phyloP scores from a whole-genome alignment of 2,329 filamentous ascomycete species.

The Coniochaeta sp. region DNA sequence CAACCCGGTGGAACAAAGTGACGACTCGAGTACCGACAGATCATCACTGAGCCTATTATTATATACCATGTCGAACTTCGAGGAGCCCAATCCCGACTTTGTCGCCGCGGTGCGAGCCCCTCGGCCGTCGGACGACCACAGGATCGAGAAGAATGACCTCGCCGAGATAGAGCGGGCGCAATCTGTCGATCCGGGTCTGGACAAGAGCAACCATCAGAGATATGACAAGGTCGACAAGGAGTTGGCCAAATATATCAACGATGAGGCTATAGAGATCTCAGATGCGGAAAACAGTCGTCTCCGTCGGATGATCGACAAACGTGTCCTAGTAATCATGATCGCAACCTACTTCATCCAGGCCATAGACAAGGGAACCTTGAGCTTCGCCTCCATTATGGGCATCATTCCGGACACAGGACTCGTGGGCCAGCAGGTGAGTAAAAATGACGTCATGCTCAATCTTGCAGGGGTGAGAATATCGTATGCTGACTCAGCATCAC shows the following conservation, averaged over 20 bases:
- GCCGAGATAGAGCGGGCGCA: slow-evolving; percentile 7
- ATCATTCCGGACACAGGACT: slow-evolving; percentile 44
- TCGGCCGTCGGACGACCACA: background rate
- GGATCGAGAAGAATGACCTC: slow-evolving; percentile 1
- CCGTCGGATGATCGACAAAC: slow-evolving; percentile 56
- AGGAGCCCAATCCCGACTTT: slow-evolving; percentile 3
- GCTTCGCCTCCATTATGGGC: slow-evolving; percentile 58
- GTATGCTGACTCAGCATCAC: background rate
- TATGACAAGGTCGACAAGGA: slow-evolving; percentile 54
- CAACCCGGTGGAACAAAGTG: background rate
- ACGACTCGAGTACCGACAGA: background rate
- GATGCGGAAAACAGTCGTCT: slow-evolving; percentile 53
- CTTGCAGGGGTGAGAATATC: background rate
- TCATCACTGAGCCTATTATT: background rate
- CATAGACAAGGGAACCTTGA: slow-evolving; percentile 60
- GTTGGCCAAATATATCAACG: slow-evolving; percentile 59
- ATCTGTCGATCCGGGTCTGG: slow-evolving; percentile 18
- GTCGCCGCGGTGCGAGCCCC: background rate
- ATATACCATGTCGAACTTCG: background rate
- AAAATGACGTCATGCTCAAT: too few relatives aligned
- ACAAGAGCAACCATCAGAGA: slow-evolving; percentile 44
- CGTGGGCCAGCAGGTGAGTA: slow-evolving; percentile 18
- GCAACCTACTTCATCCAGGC: slow-evolving; percentile 66
- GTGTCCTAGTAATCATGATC: slow-evolving; percentile 64
- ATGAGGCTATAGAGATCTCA: slow-evolving; percentile 47